phyloP scores from a whole-genome alignment of 495 filamentous ascomycete genomes.

The Annulohypoxylon moriforme region DNA sequence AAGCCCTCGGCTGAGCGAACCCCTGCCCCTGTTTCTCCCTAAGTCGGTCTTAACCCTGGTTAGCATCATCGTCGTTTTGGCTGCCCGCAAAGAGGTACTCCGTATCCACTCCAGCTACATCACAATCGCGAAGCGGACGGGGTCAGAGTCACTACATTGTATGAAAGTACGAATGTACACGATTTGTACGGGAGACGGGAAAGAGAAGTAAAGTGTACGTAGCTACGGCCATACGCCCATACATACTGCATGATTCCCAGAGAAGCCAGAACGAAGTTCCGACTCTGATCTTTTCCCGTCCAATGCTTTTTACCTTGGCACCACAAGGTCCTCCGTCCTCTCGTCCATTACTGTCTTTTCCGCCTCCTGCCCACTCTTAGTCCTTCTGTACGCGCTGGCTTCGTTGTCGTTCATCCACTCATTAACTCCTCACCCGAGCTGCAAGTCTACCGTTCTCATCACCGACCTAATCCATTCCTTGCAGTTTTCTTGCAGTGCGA shows the following conservation, averaged over 20 bases:
- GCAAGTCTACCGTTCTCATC: conserved; percentile 38
- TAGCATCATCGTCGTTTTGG: conserved; percentile 47
- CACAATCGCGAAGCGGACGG: conserved; percentile 24
- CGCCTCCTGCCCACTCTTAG: conserved; percentile 37
- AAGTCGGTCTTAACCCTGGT: conserved; percentile 35
- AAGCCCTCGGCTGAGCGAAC: conserved; percentile 38
- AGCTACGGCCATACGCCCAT: conserved; percentile 9
- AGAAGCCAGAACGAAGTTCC: conserved; percentile 30
- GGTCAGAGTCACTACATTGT: not conserved
- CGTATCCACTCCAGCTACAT: conserved; percentile 34
- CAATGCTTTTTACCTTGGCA: conserved; percentile 41
- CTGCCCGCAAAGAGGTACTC: conserved; percentile 41
- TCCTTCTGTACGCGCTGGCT: conserved; percentile 46
- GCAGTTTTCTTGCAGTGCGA: conserved; percentile 43
- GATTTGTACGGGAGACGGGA: not conserved
- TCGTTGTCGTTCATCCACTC: conserved; percentile 45
- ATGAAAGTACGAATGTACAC: no score
- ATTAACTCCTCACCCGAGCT: conserved; percentile 34
- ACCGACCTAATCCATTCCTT: conserved; percentile 45
- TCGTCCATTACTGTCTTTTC: conserved; percentile 44
- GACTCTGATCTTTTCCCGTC: conserved; percentile 48
- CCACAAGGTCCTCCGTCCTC: conserved; percentile 44
- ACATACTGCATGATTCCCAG: conserved; percentile 34
- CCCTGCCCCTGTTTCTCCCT: conserved; percentile 41
- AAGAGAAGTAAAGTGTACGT: conserved; percentile 6